Base-by-base conservation (phyloP, 1,284 basidiomycete genomes). In the Trichosporon inkin region DNA sequence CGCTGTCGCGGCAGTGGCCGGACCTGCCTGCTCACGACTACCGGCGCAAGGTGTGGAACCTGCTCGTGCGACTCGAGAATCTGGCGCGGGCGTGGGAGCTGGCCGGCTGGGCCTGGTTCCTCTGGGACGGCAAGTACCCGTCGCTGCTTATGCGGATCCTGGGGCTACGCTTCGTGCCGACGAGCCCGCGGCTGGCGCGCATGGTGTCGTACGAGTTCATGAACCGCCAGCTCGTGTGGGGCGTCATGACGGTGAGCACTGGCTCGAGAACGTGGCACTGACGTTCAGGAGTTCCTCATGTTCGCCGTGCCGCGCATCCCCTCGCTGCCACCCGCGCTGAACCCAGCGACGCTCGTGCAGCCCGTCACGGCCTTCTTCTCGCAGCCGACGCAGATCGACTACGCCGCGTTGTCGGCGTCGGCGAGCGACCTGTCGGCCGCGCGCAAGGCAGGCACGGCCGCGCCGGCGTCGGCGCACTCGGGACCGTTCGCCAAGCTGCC, bases 191-290 rank as follows among this genome's bases (percentile, higher is more conserved):
- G 34, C 82, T 88, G 53, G 86, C 85, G 62, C 85, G 90, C 14
- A 88, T 94, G 70, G 90, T 99, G 55, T 95, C 90, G 69, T 99
- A 98, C 78, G 96, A 99, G 74, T 99, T 94, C 72, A 92, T 99
- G 88, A 98, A 99, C 71, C 88, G 96, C 59, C 96, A 99, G 78
- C 90, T 99, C 82, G 95, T 99, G 56, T 99, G 96, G 96, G 90
- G 95, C 74, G 90, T 92, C 1, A 95, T 99, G 76, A 99, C 95
- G 1, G 92, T 93, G 74, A 64, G 88, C 79, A 17, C 1, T 11
- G 39, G 11, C 38, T 36, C 11, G 41, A 17, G 10, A 1, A n/a
- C n/a, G n/a, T 20, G 5, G n/a, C 13, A 16, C 58, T 57, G 8
- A 54, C 55, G 3, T 16, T 44, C 69, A 96, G 93, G 95, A 99